Percentiles rank a stretch among this genome's conserved stretches.
Evolutionary conservation across 2,329 filamentous ascomycete genomes (phyloP).

Genomic region (Nannizziopsis barbatae): DNA sequence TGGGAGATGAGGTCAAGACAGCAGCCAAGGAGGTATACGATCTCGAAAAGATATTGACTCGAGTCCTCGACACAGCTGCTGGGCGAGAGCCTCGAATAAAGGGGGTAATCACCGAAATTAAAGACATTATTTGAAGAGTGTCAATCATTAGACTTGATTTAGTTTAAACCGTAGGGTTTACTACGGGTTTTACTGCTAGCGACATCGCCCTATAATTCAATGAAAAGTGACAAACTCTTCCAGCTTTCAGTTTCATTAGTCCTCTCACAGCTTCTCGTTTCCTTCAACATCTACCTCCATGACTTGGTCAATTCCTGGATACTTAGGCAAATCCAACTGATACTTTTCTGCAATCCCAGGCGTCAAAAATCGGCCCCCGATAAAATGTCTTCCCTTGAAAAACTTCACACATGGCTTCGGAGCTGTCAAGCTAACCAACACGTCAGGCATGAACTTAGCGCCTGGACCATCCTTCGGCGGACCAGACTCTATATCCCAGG

Average conservation of each 20-base stretch:
- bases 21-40: slow-evolving; percentile 49
- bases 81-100: slow-evolving; percentile 51
- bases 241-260: background rate
- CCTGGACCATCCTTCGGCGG: slow-evolving; percentile 69
- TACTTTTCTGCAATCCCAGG: slow-evolving; percentile 73
- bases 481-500: slow-evolving; percentile 83
- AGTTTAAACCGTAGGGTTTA: background rate
- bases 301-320: slow-evolving; percentile 78
- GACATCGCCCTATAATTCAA: background rate
- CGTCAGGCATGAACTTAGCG: slow-evolving; percentile 65
- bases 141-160: background rate
- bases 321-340: slow-evolving; percentile 67
- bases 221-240: background rate
- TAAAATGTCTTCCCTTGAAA: slow-evolving; percentile 75
- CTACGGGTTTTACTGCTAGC: background rate
- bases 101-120: slow-evolving; percentile 50
- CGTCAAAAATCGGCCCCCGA: slow-evolving; percentile 82
- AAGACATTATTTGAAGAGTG: slow-evolving; percentile 27
- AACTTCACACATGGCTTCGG: slow-evolving; percentile 79
- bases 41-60: slow-evolving; percentile 38
- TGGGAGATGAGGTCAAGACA: slow-evolving; percentile 49
- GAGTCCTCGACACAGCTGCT: slow-evolving; percentile 37
- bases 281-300: slow-evolving; percentile 54
- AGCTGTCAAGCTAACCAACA: slow-evolving; percentile 79
- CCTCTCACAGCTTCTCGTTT: slow-evolving; percentile 25